phyloP scores from a whole-genome alignment of 495 filamentous ascomycete species.

The Schizothecium vesticola region DNA sequence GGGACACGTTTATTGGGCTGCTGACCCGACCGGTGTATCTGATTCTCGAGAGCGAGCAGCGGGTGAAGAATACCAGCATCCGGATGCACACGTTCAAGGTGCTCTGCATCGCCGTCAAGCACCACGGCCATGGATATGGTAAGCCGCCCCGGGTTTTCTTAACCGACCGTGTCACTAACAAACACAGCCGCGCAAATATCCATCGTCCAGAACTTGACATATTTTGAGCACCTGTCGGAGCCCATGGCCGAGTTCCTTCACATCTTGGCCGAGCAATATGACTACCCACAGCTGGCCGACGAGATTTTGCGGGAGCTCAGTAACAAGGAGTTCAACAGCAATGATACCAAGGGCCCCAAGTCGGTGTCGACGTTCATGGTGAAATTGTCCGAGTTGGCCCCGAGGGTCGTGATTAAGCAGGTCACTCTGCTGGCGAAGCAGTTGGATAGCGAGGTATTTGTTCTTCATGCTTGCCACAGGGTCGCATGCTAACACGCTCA shows the following conservation, averaged over 20 bases:
- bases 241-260: constrained; percentile 99
- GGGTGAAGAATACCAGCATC: constrained; percentile 84
- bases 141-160: constrained; percentile 28
- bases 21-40: constrained; percentile 93
- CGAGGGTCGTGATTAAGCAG: constrained; percentile 90
- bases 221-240: constrained; percentile 96
- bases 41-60: constrained; percentile 87
- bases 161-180: constrained; percentile 22
- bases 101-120: constrained; percentile 92
- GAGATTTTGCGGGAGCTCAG: constrained; percentile 90
- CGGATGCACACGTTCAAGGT: constrained; percentile 98
- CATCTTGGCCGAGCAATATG: constrained; percentile 94
- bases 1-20: constrained; percentile 87
- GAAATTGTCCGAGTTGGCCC: constrained; percentile 92
- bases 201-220: constrained; percentile 93
- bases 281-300: constrained; percentile 92
- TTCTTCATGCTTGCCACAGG: not conserved
- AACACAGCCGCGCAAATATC: constrained; percentile 88
- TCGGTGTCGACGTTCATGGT: constrained; percentile 95
- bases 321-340: constrained; percentile 96
- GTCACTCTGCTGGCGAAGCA: constrained; percentile 92
- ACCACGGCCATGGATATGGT: constrained; percentile 97
- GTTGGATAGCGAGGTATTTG: constrained; percentile 79
- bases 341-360: constrained; percentile 91
- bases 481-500: constrained; percentile 27